Conservation (phyloP, 2,329 filamentous ascomycete genomes). For the Fusarium pseudograminearum region DNA sequence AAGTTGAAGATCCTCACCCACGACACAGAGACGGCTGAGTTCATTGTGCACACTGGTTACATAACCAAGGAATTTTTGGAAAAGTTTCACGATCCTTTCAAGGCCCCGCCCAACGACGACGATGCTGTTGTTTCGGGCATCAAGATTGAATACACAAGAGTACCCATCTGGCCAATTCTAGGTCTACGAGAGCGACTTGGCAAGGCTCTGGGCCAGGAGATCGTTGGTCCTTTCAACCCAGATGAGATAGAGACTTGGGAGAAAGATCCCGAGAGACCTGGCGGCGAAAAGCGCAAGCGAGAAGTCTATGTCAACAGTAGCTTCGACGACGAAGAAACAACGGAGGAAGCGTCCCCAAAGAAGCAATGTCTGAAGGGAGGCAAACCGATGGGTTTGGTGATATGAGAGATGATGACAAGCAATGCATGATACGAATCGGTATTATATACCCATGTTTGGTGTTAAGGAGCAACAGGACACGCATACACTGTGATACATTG, state of each 20-base stretch:
- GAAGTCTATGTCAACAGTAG: constrained; percentile 55
- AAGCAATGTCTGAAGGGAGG: constrained; percentile 51
- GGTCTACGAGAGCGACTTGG: constrained; percentile 68
- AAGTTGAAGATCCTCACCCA: constrained; percentile 65
- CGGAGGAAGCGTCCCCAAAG: constrained; percentile 51
- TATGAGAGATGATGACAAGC: constrained; percentile 33
- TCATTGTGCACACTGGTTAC: constrained; percentile 65
- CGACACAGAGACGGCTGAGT: constrained; percentile 61
- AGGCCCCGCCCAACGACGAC: constrained; percentile 49
- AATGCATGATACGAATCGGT: constrained; percentile 12
- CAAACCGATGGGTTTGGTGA: constrained; percentile 49
- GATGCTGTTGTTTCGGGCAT: constrained; percentile 52
- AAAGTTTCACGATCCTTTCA: constrained; percentile 63
- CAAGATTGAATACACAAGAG: constrained; percentile 60
- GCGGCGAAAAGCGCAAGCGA: constrained; percentile 51
- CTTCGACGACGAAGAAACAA: constrained; percentile 54
- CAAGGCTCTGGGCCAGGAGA: constrained; percentile 63
- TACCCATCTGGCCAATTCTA: constrained; percentile 67
- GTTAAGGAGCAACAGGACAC: constrained; percentile 29
- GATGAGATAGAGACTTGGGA: constrained; percentile 62
- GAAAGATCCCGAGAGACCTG: constrained; percentile 52
- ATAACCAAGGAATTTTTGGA: constrained; percentile 63
- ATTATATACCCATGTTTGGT: constrained; percentile 24
- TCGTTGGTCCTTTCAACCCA: constrained; percentile 59
- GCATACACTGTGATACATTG: constrained; percentile 25